phyloP scores from a whole-genome alignment of 441 rosid species.

The Breynia disticha region DNA sequence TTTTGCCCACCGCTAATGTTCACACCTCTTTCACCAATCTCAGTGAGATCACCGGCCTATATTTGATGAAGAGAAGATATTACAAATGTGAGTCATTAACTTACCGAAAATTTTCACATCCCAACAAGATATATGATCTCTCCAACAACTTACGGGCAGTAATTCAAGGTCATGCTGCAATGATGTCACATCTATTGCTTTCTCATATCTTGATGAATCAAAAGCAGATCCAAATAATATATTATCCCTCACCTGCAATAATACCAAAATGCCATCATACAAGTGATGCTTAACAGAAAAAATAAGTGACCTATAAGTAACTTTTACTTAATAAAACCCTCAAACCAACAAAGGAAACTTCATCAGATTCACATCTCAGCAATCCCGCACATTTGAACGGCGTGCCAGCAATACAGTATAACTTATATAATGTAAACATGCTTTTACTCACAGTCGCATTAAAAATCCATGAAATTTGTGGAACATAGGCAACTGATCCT shows the following conservation, averaged over 20 bases:
- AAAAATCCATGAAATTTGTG: constrained; percentile 98
- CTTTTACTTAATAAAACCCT: background rate
- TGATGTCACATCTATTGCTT: constrained; percentile 68
- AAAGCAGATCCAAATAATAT: constrained; percentile 73
- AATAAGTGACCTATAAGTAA: constrained; percentile 3
- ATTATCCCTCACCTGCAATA: constrained; percentile 70
- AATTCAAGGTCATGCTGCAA: constrained; percentile 79
- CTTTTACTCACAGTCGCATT: constrained; percentile 73
- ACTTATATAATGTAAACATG: background rate
- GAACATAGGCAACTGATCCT: constrained; percentile 91
- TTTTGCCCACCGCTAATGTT: constrained; percentile 98
- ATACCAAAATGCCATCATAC: constrained; percentile 7
- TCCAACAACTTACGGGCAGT: constrained; percentile 59
- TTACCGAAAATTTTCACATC: background rate
- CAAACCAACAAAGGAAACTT: too few species aligned
- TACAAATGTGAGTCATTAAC: background rate
- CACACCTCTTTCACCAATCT: constrained; percentile 98
- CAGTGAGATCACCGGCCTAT: constrained; percentile 89
- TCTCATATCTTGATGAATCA: constrained; percentile 55
- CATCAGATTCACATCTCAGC: too few species aligned
- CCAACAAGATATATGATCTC: background rate
- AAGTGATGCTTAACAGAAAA: constrained; percentile 8
- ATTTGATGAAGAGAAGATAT: constrained; percentile 15
- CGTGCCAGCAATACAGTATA: background rate
- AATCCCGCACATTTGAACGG: too few species aligned